Evolutionary conservation across 768 basidiomycete genomes (phyloP).

Genomic region (Tulasnella calospora): DNA sequence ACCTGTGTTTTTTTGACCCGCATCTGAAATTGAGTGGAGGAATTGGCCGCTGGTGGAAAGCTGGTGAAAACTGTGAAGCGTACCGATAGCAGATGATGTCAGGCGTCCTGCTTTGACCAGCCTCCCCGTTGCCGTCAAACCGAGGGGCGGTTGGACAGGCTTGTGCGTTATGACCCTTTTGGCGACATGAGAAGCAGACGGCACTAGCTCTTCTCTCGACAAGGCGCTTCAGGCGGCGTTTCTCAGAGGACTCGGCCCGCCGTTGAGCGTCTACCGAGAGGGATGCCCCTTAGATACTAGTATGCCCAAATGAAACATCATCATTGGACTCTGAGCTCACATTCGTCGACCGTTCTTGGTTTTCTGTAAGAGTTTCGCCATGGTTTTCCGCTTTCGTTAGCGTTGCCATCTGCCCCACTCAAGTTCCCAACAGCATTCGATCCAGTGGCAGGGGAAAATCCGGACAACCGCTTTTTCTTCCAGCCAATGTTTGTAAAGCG

Average conservation of each 20-base stretch:
- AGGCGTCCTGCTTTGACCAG: slow-evolving; percentile 39
- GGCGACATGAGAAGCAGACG: slow-evolving; percentile 81
- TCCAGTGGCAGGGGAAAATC: not conserved
- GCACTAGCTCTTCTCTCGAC: slow-evolving; percentile 53
- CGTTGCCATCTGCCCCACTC: not conserved
- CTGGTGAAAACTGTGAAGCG: slow-evolving; percentile 29
- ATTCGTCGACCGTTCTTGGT: slow-evolving; percentile 33
- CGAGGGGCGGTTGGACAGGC: slow-evolving; percentile 59
- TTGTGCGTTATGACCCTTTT: slow-evolving; percentile 75
- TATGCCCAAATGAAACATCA: not conserved
- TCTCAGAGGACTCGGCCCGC: slow-evolving; percentile 44
- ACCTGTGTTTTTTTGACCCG: slow-evolving; percentile 69
- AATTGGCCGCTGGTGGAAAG: not conserved
- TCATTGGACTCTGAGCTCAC: not conserved
- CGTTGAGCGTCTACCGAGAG: not conserved
- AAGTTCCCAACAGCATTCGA: slow-evolving; percentile 27
- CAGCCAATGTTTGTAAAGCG: not conserved
- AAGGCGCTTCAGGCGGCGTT: slow-evolving; percentile 60
- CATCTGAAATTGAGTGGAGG: slow-evolving; percentile 49
- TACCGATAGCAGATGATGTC: slow-evolving; percentile 62
- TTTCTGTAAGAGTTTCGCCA: slow-evolving; percentile 36
- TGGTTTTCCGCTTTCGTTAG: not conserved
- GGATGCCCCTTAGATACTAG: not conserved
- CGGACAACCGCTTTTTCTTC: not conserved
- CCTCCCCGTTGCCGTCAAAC: slow-evolving; percentile 31